Evolutionary conservation across 2,329 filamentous ascomycete genomes (phyloP), one percentile per base, ranked within the genome.

Genomic region (Rhynchosporium graminicola): DNA sequence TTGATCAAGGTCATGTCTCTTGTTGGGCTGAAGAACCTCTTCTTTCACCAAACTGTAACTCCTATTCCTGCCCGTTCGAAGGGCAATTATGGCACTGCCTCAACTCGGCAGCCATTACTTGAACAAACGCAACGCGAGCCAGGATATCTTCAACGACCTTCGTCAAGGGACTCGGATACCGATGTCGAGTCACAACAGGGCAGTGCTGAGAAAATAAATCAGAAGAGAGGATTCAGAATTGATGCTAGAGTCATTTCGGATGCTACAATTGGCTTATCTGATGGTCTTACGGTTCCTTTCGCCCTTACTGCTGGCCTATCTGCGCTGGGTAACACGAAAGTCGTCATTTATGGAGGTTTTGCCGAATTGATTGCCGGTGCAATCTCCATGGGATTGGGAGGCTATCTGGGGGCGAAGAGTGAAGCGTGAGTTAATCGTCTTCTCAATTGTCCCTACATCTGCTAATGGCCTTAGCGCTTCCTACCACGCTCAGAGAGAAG

Each of bases 211-310:
- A 69, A 68, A 52, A 63, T 64, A 10, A 67, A 65, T 12, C 58
- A 56, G 28, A 70, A 60, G 48, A 70, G 65, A 43, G 71, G 70
- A 8, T 73, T 70, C 57, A 63, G 65, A 58, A 67, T 73, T 15
- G 71, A 74, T 62, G 70, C 71, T 0, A 58, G 75, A 45, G 67
- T 80, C 31, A 74, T 81, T 20, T 76, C 77, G 9, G 83, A 87
- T 73, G 78, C 82, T 29, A 87, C 85, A 33, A 84, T 87, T 69
- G 85, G 85, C 26, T 77, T 87, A 46, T 82, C 83, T 0, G 85
- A 87, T 72, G 85, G 85, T 4, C 76, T 87, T 66, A 87, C 85
- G 0, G 85, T 87, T 0, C 85, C 85, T 0, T 87, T 87, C 69
- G 85, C 85, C 1, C 75, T 87, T 10, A 87, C 84, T 0, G 85